phyloP scores from a whole-genome alignment of 2,329 filamentous ascomycete genomes.

The Phaeosphaeriaceae sp. region DNA sequence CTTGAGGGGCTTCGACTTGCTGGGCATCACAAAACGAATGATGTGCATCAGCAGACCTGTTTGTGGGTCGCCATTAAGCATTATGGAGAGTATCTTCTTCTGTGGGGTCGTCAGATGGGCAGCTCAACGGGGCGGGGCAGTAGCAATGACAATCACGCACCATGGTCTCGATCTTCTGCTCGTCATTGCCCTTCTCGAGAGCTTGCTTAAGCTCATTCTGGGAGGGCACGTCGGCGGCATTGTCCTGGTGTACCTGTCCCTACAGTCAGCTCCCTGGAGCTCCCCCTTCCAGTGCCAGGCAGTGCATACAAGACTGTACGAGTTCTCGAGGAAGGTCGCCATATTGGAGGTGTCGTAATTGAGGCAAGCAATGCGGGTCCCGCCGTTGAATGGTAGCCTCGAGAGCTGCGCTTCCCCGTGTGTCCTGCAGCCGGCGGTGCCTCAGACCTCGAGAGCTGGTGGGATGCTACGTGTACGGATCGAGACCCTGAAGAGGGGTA shows the following conservation, averaged over 20 bases:
- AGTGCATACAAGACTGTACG: conserved; percentile 79
- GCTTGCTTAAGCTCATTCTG: conserved; percentile 91
- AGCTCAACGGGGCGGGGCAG: conserved; percentile 55
- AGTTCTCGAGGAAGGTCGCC: conserved; percentile 92
- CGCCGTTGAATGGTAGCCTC: conserved; percentile 9
- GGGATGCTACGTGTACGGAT: conserved; percentile 47
- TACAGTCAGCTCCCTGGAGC: conserved; percentile 39
- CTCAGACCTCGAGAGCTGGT: conserved; percentile 34
- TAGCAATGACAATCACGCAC: conserved; percentile 30
- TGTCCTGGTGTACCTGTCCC: conserved; percentile 82
- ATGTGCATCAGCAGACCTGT: conserved; percentile 98
- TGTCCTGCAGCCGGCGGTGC: conserved; percentile 44
- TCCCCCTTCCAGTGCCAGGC: conserved; percentile 32
- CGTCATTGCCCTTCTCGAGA: conserved; percentile 92
- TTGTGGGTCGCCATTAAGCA: conserved; percentile 98
- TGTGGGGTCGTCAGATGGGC: conserved; percentile 34
- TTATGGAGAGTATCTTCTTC: conserved; percentile 92
- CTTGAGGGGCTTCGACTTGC: conserved; percentile 94
- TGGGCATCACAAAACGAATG: conserved; percentile 99
- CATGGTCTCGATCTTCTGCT: conserved; percentile 85
- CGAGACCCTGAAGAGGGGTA: conserved; percentile 19
- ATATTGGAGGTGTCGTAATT: conserved; percentile 63
- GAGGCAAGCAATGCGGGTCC: not conserved
- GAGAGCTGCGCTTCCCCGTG: conserved; percentile 27
- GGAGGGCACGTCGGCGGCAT: conserved; percentile 88